phyloP scores from a whole-genome alignment of 441 rosid species.

The Populus hybrid region DNA sequence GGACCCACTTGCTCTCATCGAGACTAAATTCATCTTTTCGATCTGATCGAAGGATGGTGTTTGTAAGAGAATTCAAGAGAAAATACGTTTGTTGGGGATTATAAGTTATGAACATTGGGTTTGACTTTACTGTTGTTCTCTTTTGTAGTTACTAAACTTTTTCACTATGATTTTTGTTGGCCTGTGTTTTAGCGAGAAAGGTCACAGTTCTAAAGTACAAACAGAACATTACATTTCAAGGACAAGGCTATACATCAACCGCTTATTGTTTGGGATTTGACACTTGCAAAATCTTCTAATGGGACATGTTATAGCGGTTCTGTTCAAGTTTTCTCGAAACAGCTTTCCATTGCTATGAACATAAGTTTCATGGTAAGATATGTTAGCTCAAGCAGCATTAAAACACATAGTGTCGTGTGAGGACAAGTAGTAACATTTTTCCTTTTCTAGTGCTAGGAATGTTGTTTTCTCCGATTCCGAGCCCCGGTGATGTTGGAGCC shows the following conservation, averaged over 20 bases:
- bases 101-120: background rate
- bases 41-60: background rate
- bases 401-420: background rate
- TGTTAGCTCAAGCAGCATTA: background rate
- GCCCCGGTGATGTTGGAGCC: constrained; percentile 70
- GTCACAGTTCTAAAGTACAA: constrained; percentile 52
- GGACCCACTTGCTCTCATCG: background rate
- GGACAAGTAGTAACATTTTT: background rate
- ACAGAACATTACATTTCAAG: constrained; percentile 82
- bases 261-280: constrained; percentile 89
- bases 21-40: background rate
- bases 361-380: constrained; percentile 82
- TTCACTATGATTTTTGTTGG: background rate
- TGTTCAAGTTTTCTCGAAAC: constrained; percentile 72
- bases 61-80: background rate
- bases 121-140: background rate
- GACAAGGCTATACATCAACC: constrained; percentile 75
- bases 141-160: background rate
- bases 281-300: constrained; percentile 64
- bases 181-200: constrained; percentile 58
- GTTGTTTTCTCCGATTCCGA: constrained; percentile 80
- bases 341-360: constrained; percentile 74
- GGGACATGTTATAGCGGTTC: constrained; percentile 81
- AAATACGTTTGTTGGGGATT: background rate
- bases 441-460: constrained; percentile 39